Evolutionary conservation across 768 basidiomycete species (phyloP).

Genomic region (Hirschioporus abietinus): DNA sequence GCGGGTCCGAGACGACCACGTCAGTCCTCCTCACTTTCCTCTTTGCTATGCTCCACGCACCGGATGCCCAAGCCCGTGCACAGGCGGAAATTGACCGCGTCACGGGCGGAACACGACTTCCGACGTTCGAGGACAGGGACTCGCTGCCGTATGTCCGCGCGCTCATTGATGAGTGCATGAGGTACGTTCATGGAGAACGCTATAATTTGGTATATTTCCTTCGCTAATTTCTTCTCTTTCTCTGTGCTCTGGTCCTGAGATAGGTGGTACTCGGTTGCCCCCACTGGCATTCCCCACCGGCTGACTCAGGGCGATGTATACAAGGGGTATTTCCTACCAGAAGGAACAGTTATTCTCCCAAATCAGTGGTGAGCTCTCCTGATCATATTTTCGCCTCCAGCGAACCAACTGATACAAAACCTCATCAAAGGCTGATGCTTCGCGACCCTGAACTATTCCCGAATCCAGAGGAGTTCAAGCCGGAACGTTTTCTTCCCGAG

Average conservation of each 20-base stretch:
- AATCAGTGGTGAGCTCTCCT: too few species aligned
- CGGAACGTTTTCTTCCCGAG: conserved; percentile 31
- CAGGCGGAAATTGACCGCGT: conserved; percentile 24
- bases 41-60: conserved; percentile 12
- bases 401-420: too few species aligned
- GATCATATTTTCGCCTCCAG: too few species aligned
- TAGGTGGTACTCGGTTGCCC: too few species aligned
- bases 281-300: conserved; percentile 24
- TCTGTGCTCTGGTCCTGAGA: too few species aligned
- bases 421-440: conserved; percentile 30
- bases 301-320: conserved; percentile 25
- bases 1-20: too few species aligned
- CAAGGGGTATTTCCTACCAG: conserved; percentile 26
- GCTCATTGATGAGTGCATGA: conserved; percentile 13
- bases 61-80: conserved; percentile 22
- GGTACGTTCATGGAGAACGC: too few species aligned
- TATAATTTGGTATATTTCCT: too few species aligned
- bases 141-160: conserved; percentile 23
- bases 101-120: conserved; percentile 19
- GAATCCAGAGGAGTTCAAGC: conserved; percentile 35
- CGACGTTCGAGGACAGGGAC: conserved; percentile 19
- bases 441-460: conserved; percentile 32
- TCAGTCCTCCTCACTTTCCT: conserved; percentile 10
- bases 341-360: conserved; percentile 13
- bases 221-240: too few species aligned